Base-by-base conservation (phyloP, 768 basidiomycete genomes). In the Russula brevipes region DNA sequence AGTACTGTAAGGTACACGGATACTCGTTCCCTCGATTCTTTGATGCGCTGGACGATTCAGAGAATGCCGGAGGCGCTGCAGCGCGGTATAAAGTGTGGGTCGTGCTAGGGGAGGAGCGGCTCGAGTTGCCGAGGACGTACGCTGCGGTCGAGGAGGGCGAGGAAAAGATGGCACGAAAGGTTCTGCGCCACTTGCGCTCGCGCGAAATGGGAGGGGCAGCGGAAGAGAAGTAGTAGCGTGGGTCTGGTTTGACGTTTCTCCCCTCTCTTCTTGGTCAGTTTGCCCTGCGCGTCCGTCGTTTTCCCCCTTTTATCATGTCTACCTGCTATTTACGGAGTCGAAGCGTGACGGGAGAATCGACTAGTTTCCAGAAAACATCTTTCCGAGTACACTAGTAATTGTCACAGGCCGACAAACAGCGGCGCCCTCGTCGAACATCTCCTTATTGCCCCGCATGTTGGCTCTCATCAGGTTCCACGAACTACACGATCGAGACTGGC, bases 161-260 rank as follows among this genome's bases (percentile, higher is more conserved):
- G 51, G 70, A 71, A 42, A 60, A 64, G 19, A 52, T 71, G 14
- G 67, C 69, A 5, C 58, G 61, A 46, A 61, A 66, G 46, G 69
- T 71, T 17, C 24, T 70, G 55, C 58, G 55, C 38, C 66, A 67
- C 24, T 38, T 71, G 66, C 56, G 50, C 6, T 36, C 54, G n/a
- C 57, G 57, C 36, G 54, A 44, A 7, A 44, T 19, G 47, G 59
- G 49, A 17, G n/a, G 51, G 24, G 24, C 24, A 30, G 39, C 14
- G 8, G 16, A 24, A 14, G 42, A 47, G 35, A 19, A 56, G 54
- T n/a, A 44, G 36, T 49, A 49, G 1, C 3, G 17, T 52, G 16
- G 50, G 30, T 5, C 17, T 31, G 16, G 31, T 33, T 47, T 19
- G 10, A 9, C 19, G 19, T 4, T 39, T 39, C 38, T 7, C 7